A percentile compares a stretch with the other conserved stretches of the same genome.
Conservation (phyloP, 805 yeast species). For the Zygotorulaspora danielsina region DNA sequence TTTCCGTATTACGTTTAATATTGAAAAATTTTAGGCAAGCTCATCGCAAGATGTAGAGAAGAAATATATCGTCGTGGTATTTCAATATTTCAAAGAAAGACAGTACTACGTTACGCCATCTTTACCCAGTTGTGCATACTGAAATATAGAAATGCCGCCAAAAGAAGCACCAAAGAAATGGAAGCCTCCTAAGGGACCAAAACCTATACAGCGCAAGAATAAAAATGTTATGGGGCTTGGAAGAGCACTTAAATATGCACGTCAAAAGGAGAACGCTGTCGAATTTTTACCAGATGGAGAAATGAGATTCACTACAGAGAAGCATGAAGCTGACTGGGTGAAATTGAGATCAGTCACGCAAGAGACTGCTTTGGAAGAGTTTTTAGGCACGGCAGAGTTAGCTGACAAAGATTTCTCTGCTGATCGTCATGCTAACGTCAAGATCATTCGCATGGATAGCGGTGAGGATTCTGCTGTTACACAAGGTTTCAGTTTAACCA, state of each 20-base stretch:
- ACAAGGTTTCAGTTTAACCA: constrained; percentile 58
- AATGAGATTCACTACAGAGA: constrained; percentile 79
- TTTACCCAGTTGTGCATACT: not conserved
- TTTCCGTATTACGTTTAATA: too few relatives aligned
- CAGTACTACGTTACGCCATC: not conserved
- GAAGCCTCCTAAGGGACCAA: constrained; percentile 91
- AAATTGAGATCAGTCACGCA: constrained; percentile 91
- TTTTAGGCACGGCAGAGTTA: constrained; percentile 88
- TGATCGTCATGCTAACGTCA: constrained; percentile 75
- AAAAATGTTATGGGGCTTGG: constrained; percentile 85
- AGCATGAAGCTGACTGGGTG: constrained; percentile 83
- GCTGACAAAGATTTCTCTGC: constrained; percentile 97
- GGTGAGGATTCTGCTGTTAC: constrained; percentile 39
- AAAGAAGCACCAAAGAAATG: constrained; percentile 60
- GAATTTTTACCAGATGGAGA: constrained; percentile 80
- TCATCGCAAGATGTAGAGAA: constrained; percentile 10
- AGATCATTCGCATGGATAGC: constrained; percentile 69
- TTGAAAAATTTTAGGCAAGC: constrained; percentile 11
- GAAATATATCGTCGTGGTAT: not conserved
- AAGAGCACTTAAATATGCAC: constrained; percentile 70
- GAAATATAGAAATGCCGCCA: constrained; percentile 35
- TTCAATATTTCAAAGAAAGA: not conserved
- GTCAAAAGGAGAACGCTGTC: constrained; percentile 63
- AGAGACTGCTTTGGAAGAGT: constrained; percentile 90
- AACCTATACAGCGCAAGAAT: constrained; percentile 79